Evolutionary conservation across 305 asterid species (phyloP).

Genomic region (Fraxinus sp.): DNA sequence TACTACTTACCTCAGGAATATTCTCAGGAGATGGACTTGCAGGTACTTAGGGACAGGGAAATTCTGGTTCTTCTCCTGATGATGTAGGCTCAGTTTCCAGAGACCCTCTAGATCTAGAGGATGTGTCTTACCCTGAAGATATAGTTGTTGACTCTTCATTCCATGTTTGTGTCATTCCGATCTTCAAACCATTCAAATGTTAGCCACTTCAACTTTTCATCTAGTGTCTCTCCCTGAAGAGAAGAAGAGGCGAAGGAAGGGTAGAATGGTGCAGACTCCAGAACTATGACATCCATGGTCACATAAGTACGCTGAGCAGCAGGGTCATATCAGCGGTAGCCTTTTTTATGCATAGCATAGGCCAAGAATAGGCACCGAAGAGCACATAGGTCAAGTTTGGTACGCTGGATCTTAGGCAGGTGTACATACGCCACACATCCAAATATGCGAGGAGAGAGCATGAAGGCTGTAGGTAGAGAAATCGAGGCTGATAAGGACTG

Average conservation of each 20-base stretch:
- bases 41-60: background rate
- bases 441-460: background rate
- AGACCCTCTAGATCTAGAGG: background rate
- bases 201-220: background rate
- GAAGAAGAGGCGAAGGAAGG: background rate
- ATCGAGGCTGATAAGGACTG: background rate
- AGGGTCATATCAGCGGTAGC: background rate
- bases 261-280: background rate
- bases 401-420: background rate
- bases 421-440: background rate
- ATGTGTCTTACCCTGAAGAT: background rate
- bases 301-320: background rate
- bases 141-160: too few species aligned
- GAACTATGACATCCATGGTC: background rate
- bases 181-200: background rate
- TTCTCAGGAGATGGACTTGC: background rate
- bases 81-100: background rate
- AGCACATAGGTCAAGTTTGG: conserved; percentile 6
- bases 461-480: background rate
- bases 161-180: background rate
- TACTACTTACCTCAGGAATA: background rate
- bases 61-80: background rate
- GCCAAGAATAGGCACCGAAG: too few species aligned
- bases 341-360: background rate
- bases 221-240: background rate